Evolutionary conservation across 352 stramenopile genomes (phyloP).

Genomic region (Phytophthora nicotianae): DNA sequence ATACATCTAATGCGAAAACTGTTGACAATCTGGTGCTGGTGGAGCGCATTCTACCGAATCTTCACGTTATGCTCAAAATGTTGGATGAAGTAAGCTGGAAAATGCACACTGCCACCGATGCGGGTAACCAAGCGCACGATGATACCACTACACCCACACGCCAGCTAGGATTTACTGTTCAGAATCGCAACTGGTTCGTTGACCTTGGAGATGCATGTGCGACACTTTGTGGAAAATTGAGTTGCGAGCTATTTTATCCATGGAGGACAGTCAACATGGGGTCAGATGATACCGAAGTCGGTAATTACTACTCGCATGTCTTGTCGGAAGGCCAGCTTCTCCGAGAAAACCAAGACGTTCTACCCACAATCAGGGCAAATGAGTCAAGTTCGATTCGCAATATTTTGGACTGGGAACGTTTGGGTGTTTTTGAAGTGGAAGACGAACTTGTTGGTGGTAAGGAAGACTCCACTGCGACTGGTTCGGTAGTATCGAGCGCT

Average conservation of each 20-base stretch:
- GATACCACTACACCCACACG: background rate
- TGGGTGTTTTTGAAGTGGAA: constrained; percentile 60
- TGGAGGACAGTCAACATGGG: background rate
- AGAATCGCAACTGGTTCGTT: constrained; percentile 46
- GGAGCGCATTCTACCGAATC: constrained; percentile 42
- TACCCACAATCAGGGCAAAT: background rate
- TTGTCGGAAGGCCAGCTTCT: constrained; percentile 25
- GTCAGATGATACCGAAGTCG: background rate
- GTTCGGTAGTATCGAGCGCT: background rate
- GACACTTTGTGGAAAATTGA: constrained; percentile 53
- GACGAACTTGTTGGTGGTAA: constrained; percentile 41
- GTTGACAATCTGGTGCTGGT: constrained; percentile 31
- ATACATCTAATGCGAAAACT: background rate
- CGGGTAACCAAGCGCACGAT: constrained; percentile 40
- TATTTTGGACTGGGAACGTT: constrained; percentile 51
- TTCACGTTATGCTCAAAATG: constrained; percentile 58
- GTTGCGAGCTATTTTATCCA: constrained; percentile 32
- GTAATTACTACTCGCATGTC: constrained; percentile 11
- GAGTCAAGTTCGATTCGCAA: constrained; percentile 17
- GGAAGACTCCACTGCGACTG: background rate
- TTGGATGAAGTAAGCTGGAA: constrained; percentile 72
- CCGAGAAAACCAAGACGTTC: background rate
- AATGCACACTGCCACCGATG: constrained; percentile 33
- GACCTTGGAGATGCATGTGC: constrained; percentile 54
- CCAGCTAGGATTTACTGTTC: background rate